Conservation (phyloP, 2,329 filamentous ascomycete genomes). For the Trichoderma cornu-damae region DNA sequence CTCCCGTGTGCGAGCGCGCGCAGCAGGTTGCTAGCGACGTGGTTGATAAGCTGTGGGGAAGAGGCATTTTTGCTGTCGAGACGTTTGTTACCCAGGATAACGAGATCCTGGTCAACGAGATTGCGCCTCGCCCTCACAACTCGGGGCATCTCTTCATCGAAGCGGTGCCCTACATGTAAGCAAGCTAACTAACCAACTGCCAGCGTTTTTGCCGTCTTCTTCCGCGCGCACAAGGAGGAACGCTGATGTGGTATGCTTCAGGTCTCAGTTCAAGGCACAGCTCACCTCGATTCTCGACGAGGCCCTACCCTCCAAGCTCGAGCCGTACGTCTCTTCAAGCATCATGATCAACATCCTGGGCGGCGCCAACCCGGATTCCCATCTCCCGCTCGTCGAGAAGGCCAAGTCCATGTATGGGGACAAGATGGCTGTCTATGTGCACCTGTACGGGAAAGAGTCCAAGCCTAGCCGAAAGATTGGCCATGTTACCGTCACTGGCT, state of each 20-base stretch:
- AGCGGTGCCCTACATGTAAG: slow-evolving; percentile 64
- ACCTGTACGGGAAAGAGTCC: slow-evolving; percentile 88
- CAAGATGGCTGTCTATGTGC: slow-evolving; percentile 55
- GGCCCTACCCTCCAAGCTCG: slow-evolving; percentile 52
- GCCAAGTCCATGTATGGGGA: slow-evolving; percentile 41
- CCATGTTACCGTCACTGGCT: slow-evolving; percentile 77
- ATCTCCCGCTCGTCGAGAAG: slow-evolving; percentile 47
- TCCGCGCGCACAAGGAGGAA: background rate
- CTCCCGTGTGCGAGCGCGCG: slow-evolving; percentile 57
- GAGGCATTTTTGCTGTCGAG: slow-evolving; percentile 93
- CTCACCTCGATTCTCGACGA: slow-evolving; percentile 72
- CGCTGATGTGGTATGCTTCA: background rate
- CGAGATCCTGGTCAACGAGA: slow-evolving; percentile 68
- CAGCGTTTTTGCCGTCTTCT: background rate
- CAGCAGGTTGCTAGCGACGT: slow-evolving; percentile 74
- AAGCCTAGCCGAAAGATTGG: slow-evolving; percentile 91
- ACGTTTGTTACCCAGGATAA: slow-evolving; percentile 80
- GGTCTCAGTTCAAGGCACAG: slow-evolving; percentile 87
- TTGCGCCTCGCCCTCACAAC: slow-evolving; percentile 78
- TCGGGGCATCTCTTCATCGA: slow-evolving; percentile 96
- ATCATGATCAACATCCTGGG: slow-evolving; percentile 83
- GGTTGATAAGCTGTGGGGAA: slow-evolving; percentile 73
- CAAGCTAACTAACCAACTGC: too few species aligned
- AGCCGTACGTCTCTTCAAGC: slow-evolving; percentile 53
- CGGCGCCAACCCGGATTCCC: slow-evolving; percentile 59